These are phyloP conservation scores for Polygonum aviculare DNA, from an alignment of 148 eudicot species.

Conservation along the genomic window DNA sequence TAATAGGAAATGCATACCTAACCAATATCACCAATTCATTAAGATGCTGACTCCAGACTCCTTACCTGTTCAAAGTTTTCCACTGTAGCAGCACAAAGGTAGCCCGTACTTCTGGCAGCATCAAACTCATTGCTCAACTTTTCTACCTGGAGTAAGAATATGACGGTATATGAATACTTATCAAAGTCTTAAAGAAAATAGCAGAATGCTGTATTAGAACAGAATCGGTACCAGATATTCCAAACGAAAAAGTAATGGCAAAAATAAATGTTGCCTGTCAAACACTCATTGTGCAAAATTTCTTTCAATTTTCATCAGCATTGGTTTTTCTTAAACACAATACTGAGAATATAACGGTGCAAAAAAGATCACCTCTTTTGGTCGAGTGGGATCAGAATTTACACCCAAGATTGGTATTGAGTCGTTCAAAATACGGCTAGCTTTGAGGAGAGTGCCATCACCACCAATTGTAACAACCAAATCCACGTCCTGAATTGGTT, in stretches of 20 bases:
- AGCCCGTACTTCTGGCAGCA: conserved; percentile 90
- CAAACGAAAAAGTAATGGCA: background rate
- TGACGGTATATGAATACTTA: background rate
- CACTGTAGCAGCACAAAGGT: conserved; percentile 79
- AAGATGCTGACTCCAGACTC: background rate
- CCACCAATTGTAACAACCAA: conserved; percentile 84
- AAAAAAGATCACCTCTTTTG: conserved; percentile 49
- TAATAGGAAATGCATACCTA: background rate
- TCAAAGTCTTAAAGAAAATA: background rate
- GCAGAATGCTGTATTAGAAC: background rate
- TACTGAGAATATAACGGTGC: background rate
- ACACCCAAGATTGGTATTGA: conserved; percentile 82
- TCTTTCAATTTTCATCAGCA: background rate
- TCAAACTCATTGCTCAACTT: conserved; percentile 57
- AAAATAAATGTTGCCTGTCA: background rate
- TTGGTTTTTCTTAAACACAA: background rate
- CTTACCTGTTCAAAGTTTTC: conserved; percentile 79
- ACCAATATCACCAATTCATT: background rate
- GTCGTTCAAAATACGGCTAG: conserved; percentile 81
- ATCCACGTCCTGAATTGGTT: conserved; percentile 68
- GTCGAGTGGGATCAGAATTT: conserved; percentile 86
- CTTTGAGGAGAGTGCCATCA: conserved; percentile 90
- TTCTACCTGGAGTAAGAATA: conserved; percentile 32
- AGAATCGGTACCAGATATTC: background rate
- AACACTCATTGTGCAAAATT: background rate